phyloP scores from a whole-genome alignment of 176 grass and related monocot species.

The Oryza coarctata region DNA sequence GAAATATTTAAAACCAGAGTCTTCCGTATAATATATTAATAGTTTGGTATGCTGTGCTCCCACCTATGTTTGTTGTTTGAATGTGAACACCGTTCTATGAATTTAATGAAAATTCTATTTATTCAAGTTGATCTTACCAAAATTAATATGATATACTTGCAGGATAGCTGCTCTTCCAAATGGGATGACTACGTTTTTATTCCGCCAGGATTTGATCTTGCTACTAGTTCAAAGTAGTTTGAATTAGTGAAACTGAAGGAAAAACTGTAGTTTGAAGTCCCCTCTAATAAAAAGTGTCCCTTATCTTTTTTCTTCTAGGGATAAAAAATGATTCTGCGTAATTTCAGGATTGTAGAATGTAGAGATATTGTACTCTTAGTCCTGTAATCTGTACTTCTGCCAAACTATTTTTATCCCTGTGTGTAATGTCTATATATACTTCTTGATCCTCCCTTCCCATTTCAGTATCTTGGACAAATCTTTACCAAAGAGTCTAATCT shows the following conservation, averaged over 20 bases:
- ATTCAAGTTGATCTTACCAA: neutral
- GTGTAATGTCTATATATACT: neutral
- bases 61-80: neutral
- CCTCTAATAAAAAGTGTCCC: neutral
- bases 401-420: neutral
- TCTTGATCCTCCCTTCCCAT: neutral
- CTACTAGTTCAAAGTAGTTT: slow-evolving; percentile 33
- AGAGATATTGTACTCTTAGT: neutral
- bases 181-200: slow-evolving; percentile 94
- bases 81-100: neutral
- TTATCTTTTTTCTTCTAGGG: neutral
- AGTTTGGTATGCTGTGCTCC: neutral
- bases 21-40: neutral
- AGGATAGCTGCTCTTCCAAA: slow-evolving; percentile 61
- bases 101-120: neutral
- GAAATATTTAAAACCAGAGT: neutral
- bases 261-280: neutral
- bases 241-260: neutral
- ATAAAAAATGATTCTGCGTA: neutral
- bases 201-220: slow-evolving; percentile 81
- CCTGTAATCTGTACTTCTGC: neutral
- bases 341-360: neutral
- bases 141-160: slow-evolving; percentile 37
- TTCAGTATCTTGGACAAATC: neutral
- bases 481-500: neutral